Percentiles rank a stretch among this genome's conserved stretches.
phyloP scores from a whole-genome alignment of 2,329 filamentous ascomycete genomes.

The Verticillium tricorpus region DNA sequence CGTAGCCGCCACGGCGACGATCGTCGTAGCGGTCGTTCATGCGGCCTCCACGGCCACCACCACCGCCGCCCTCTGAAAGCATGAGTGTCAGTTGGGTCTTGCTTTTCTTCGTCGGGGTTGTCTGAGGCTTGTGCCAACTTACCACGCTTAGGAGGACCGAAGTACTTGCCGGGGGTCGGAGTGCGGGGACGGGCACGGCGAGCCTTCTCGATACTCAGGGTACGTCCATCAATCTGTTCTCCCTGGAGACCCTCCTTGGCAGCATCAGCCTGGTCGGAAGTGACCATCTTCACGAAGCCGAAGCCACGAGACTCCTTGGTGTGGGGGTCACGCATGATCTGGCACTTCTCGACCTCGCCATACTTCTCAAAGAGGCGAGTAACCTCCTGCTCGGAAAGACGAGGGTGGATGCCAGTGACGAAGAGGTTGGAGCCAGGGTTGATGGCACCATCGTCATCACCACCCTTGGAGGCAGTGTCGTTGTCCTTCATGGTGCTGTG shows the following conservation, averaged over 20 bases:
- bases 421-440: constrained; percentile 98
- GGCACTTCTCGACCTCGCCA: constrained; percentile 97
- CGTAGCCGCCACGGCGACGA: constrained; percentile 58
- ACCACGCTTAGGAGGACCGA: constrained; percentile 97
- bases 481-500: constrained; percentile 30
- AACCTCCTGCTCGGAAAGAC: constrained; percentile 83
- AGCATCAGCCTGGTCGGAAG: constrained; percentile 89
- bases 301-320: constrained; percentile 98
- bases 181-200: constrained; percentile 91
- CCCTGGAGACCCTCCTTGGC: constrained; percentile 95
- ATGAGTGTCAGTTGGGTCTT: constrained; percentile 14
- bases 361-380: constrained; percentile 97
- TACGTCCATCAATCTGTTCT: constrained; percentile 91
- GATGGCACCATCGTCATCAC: constrained; percentile 68
- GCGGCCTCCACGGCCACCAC: constrained; percentile 42
- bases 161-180: constrained; percentile 98
- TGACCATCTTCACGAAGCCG: constrained; percentile 98
- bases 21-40: constrained; percentile 60
- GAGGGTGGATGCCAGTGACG: constrained; percentile 95
- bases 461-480: constrained; percentile 43
- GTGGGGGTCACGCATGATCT: constrained; percentile 99
- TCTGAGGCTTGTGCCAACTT: constrained; percentile 34
- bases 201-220: constrained; percentile 97
- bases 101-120: no score
- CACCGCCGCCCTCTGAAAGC: constrained; percentile 29